These are phyloP conservation scores for Fusarium beomiforme DNA, from an alignment of 2,329 filamentous ascomycete genomes.

Conservation along the genomic window DNA sequence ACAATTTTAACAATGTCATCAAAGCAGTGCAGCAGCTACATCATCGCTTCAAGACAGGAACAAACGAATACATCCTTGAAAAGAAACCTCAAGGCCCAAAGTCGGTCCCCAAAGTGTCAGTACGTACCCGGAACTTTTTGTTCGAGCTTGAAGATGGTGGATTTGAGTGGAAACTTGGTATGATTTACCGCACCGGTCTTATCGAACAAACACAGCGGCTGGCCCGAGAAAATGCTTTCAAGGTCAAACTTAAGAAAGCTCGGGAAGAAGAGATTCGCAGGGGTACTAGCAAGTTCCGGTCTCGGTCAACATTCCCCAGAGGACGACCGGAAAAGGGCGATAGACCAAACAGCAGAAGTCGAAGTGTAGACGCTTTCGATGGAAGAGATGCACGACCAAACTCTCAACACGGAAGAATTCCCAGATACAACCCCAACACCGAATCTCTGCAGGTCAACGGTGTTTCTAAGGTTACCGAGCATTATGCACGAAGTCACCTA, in stretches of 20 bases:
- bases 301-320: conserved; percentile 61
- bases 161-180: conserved; percentile 96
- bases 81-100: conserved; percentile 90
- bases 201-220: conserved; percentile 90
- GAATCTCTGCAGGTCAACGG: conserved; percentile 73
- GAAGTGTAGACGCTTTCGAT: conserved; percentile 61
- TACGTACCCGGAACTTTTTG: conserved; percentile 82
- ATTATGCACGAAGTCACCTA: conserved; percentile 80
- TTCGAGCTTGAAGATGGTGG: conserved; percentile 96
- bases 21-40: conserved; percentile 93
- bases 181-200: conserved; percentile 90
- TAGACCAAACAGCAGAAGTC: conserved; percentile 59
- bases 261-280: conserved; percentile 73
- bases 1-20: conserved; percentile 87
- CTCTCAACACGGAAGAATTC: conserved; percentile 56
- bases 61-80: conserved; percentile 86
- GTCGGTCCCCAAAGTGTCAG: conserved; percentile 82
- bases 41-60: conserved; percentile 88
- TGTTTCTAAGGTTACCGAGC: conserved; percentile 75
- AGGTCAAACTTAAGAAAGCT: conserved; percentile 86
- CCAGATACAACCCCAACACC: conserved; percentile 83
- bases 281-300: conserved; percentile 62
- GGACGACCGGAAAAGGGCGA: conserved; percentile 46
- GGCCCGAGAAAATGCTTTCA: conserved; percentile 89
- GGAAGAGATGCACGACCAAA: conserved; percentile 45